Percentiles rank a stretch among this genome's conserved stretches.
Evolutionary conservation across 768 basidiomycete species (phyloP).

Genomic region (Lactarius hatsudake): DNA sequence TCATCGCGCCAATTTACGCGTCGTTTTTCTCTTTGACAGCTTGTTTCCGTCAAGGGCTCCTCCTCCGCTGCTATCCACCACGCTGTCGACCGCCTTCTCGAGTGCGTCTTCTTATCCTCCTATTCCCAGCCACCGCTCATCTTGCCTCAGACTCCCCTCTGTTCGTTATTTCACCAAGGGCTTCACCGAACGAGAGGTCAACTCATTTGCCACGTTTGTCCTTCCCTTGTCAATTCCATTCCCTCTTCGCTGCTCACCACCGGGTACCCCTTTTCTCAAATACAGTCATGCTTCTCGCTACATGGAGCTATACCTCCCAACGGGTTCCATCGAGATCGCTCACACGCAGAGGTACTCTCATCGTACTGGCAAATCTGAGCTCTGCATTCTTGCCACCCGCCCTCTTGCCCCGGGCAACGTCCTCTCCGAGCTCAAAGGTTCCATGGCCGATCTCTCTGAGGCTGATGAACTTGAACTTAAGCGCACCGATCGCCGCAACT

Average conservation of each 20-base stretch:
- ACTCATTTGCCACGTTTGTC: slow-evolving; percentile 89
- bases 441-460: slow-evolving; percentile 84
- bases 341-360: slow-evolving; percentile 87
- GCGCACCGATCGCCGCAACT: slow-evolving; percentile 65
- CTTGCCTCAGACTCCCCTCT: slow-evolving; percentile 54
- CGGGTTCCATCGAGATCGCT: slow-evolving; percentile 82
- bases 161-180: slow-evolving; percentile 75
- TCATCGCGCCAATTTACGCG: slow-evolving; percentile 27
- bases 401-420: slow-evolving; percentile 63
- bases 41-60: slow-evolving; percentile 55
- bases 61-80: slow-evolving; percentile 59
- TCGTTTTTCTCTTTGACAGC: slow-evolving; percentile 38
- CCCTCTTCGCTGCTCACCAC: slow-evolving; percentile 25
- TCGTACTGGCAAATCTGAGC: slow-evolving; percentile 83
- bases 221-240: slow-evolving; percentile 30
- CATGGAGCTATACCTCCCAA: slow-evolving; percentile 81
- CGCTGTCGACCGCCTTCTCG: slow-evolving; percentile 75
- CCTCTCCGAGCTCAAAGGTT: slow-evolving; percentile 84
- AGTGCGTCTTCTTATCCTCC: slow-evolving; percentile 48
- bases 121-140: slow-evolving; percentile 17
- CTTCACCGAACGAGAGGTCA: slow-evolving; percentile 81
- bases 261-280: slow-evolving; percentile 30
- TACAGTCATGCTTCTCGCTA: slow-evolving; percentile 83
- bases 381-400: slow-evolving; percentile 84
- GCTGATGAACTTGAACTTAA: slow-evolving; percentile 86